Evolutionary conservation across 352 stramenopile genomes (phyloP), one percentile per base, ranked within the genome.

Genomic region (Phytophthora rubi): DNA sequence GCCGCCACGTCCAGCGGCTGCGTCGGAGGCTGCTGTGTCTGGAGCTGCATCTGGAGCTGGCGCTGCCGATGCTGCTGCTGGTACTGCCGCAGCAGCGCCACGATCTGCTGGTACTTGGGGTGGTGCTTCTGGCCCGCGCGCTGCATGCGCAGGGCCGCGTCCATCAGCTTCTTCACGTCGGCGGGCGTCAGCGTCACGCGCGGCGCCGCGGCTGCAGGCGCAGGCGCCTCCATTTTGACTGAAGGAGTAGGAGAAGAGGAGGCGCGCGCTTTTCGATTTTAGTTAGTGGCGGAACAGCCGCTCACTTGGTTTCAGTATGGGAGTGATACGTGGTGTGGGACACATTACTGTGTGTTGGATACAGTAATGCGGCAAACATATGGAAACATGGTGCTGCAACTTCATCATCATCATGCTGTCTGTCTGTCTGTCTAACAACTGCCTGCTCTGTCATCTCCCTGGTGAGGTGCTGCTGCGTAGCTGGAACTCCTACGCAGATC

Each of bases 51-150:
- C 49, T 81, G 73, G 1, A 35, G 53, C 48, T 84, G 79, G 10
- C 52, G 37, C 48, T 82, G 65, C 37, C 79, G 78, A 0, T 76
- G 68, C 53, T 82, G 70, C n/a, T 77, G 76, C 53, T 96, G 89
- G 49, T 93, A 94, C 68, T 94, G 82, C 26, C 85, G 85, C 61
- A 96, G 73, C 6, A 96, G 65, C 57, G 64, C 53, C 30, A 95
- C 81, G 68, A 96, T 94, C 75, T 95, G 89, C 62, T 88, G 72
- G 75, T 96, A 96, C 75, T 94, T 93, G 18, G 86, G 88, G 70
- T 95, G 86, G 57, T 73, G 60, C 58, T 89, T 95, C 59, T 94
- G 85, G 33, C 90, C 86, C 53, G 83, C 77, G 47, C 80, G 76
- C 68, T 94, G 82, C 88, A 96, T 93, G 33, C 82, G 88, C 65